Conservation (phyloP, 352 stramenopile species). For the Globisporangium parvum region DNA sequence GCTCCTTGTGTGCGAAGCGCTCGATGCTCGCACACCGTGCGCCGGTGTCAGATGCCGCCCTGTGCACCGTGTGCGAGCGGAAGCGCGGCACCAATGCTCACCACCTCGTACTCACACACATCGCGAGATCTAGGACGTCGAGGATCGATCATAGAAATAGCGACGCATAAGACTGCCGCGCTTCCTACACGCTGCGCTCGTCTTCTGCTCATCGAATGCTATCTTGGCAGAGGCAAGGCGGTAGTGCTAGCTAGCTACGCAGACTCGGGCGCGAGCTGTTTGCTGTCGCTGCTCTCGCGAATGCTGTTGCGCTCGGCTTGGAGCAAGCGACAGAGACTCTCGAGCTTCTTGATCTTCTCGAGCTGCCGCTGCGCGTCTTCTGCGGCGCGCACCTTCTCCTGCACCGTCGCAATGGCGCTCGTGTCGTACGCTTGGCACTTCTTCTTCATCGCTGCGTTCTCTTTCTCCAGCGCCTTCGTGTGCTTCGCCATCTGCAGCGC, state of each 20-base stretch:
- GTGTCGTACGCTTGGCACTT: slow-evolving; percentile 81
- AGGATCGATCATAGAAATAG: too few species aligned
- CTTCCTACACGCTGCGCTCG: too few species aligned
- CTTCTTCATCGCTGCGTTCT: slow-evolving; percentile 72
- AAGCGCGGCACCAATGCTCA: too few species aligned
- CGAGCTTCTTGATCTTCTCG: slow-evolving; percentile 82
- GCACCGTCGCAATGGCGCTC: slow-evolving; percentile 64
- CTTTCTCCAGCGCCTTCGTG: slow-evolving; percentile 85
- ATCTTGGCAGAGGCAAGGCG: too few species aligned
- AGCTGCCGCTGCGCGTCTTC: slow-evolving; percentile 68
- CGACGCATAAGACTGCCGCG: too few species aligned
- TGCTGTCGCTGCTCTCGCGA: slow-evolving; percentile 15
- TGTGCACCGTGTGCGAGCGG: too few species aligned
- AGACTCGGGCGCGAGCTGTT: slow-evolving; percentile 8
- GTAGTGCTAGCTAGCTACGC: slow-evolving; percentile 1
- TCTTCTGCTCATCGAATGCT: too few species aligned
- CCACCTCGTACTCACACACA: too few species aligned
- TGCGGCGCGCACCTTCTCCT: slow-evolving; percentile 54
- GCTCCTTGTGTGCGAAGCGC: background rate
- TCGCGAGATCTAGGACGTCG: too few species aligned
- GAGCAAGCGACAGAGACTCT: slow-evolving; percentile 74
- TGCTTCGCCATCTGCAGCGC: slow-evolving; percentile 62
- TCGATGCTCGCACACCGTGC: too few species aligned
- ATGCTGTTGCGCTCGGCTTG: slow-evolving; percentile 72
- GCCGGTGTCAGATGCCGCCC: too few species aligned